Evolutionary conservation across 768 basidiomycete genomes (phyloP), one percentile per base, ranked within the genome.

Genomic region (Trametes cubensis): DNA sequence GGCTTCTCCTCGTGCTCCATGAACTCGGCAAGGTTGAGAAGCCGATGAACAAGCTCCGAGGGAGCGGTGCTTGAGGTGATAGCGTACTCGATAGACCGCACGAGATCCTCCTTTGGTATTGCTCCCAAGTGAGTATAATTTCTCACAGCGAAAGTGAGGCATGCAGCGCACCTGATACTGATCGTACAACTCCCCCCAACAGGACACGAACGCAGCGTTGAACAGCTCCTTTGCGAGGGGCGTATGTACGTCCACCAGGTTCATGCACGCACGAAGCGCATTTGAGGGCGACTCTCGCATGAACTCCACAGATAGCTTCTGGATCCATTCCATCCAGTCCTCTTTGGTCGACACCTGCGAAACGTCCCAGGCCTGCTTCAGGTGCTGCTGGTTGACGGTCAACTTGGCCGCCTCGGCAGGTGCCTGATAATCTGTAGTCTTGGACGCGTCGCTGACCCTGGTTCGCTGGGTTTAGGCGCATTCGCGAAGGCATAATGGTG

Each of bases 1-100:
- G 92, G 84, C 70, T 96, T 96, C 70, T 98, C 97, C 75, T 98
- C 95, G 67, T 98, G 96, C 74, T 98, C 97, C 92, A 98, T 96
- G 73, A 98, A 98, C 72, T 99, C 97, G 4, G 95, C 95, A 25
- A 98, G 83, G 73, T 95, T 95, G 58, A 99, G 83, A 17, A 98
- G 78, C 25, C 92, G 85, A 72, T 97, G 93, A 20, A 96, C 90
- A 28, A 98, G 81, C 49, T 98, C 96, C 2, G 92, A 82, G 2
- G 95, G 93, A 4, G 92, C 87, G 10, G 78, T 83, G 17, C 81
- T 78, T 4, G 93, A 90, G 0, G 84, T 88, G 63, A 98, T 89
- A 4, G 96, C 95, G 57, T 76, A 77, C 70, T 95, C 92, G 49
- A 99, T 92, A 1, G 94, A 87, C 23, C 88, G 86, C 42, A 98